Evolutionary conservation across 1,284 basidiomycete species (phyloP).

Genomic region (Cutaneotrichosporon daszewskae): DNA sequence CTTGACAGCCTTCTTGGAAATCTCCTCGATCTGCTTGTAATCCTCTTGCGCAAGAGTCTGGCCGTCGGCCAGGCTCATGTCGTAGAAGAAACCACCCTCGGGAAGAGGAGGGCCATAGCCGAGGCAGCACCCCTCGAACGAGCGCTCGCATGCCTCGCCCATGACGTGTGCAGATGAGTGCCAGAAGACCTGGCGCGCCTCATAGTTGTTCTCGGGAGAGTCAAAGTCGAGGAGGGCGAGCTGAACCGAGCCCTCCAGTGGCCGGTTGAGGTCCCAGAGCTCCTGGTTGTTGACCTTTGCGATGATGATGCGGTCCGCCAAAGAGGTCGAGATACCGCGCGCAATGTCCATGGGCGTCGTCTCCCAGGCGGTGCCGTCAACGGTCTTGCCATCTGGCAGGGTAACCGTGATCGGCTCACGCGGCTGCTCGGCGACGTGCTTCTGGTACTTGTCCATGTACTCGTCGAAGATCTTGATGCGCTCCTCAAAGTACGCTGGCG

Average conservation of each 20-base stretch:
- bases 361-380: slow-evolving; percentile 85
- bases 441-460: slow-evolving; percentile 79
- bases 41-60: slow-evolving; percentile 73
- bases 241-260: slow-evolving; percentile 74
- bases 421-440: slow-evolving; percentile 73
- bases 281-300: slow-evolving; percentile 77
- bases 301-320: slow-evolving; percentile 87
- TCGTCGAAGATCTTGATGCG: slow-evolving; percentile 87
- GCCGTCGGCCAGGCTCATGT: slow-evolving; percentile 61
- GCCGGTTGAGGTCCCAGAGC: slow-evolving; percentile 93
- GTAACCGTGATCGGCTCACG: slow-evolving; percentile 79
- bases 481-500: slow-evolving; percentile 80
- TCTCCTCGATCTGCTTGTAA: slow-evolving; percentile 82
- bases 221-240: slow-evolving; percentile 92
- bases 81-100: slow-evolving; percentile 99
- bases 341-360: slow-evolving; percentile 94
- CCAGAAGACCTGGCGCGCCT: slow-evolving; percentile 92
- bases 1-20: slow-evolving; percentile 83
- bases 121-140: slow-evolving; percentile 89
- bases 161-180: slow-evolving; percentile 98
- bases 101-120: slow-evolving; percentile 91
- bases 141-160: slow-evolving; percentile 94
- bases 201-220: slow-evolving; percentile 72
- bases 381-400: slow-evolving; percentile 76
- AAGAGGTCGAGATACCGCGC: slow-evolving; percentile 75